Evolutionary conservation across 2,329 filamentous ascomycete species (phyloP).

Genomic region (Fusarium irregulare): DNA sequence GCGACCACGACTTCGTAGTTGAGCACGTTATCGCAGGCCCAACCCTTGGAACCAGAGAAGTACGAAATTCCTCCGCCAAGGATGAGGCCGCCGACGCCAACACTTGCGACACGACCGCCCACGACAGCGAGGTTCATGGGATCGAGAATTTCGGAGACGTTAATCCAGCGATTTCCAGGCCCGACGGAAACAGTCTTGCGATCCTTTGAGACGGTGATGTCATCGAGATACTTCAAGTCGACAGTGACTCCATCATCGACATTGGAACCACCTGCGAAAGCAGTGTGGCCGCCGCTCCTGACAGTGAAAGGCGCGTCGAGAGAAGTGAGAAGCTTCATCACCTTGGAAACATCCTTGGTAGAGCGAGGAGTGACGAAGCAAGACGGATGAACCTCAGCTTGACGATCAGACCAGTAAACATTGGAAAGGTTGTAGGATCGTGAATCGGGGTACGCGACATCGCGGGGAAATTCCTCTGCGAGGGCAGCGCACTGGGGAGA

Average conservation of each 20-base stretch:
- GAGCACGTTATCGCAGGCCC: conserved; percentile 59
- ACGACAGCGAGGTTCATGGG: conserved; percentile 14
- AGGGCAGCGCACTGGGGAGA: not conserved
- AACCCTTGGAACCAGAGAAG: conserved; percentile 53
- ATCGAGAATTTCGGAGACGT: conserved; percentile 12
- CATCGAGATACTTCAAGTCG: conserved; percentile 55
- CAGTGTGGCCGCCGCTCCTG: conserved; percentile 64
- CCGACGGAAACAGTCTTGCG: conserved; percentile 19
- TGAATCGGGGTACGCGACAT: not conserved
- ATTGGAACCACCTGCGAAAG: conserved; percentile 58
- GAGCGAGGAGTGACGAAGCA: conserved; percentile 14
- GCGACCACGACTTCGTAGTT: conserved; percentile 62
- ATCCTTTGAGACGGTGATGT: conserved; percentile 11
- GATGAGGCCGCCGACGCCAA: conserved; percentile 48
- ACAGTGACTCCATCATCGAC: conserved; percentile 55
- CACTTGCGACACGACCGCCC: conserved; percentile 43
- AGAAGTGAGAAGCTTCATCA: conserved; percentile 2
- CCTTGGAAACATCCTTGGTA: not conserved
- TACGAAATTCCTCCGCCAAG: conserved; percentile 57
- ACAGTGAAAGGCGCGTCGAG: conserved; percentile 55
- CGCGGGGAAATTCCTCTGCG: not conserved
- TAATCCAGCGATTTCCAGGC: conserved; percentile 23
- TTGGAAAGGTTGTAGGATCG: conserved; percentile 2
- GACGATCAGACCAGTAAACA: conserved; percentile 21
- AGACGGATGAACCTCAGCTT: conserved; percentile 2